phyloP scores from a whole-genome alignment of 1,284 basidiomycete species.

The Boletellus deceptivus region DNA sequence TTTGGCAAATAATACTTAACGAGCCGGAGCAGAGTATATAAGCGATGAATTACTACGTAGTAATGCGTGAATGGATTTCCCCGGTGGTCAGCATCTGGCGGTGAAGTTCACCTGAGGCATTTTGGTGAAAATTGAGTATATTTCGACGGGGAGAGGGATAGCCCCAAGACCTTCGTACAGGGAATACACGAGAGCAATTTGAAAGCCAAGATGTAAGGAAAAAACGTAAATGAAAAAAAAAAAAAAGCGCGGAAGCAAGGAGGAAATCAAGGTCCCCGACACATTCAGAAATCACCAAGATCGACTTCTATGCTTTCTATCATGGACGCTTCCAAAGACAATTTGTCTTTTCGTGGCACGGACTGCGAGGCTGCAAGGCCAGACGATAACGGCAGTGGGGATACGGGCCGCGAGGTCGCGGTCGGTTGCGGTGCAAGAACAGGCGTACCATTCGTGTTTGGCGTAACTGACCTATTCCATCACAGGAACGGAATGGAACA shows the following conservation, averaged over 20 bases:
- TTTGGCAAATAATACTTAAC: background rate
- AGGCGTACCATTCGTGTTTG: slow-evolving; percentile 36
- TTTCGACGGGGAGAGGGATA: slow-evolving; percentile 7
- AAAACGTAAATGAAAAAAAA: background rate
- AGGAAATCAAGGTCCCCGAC: slow-evolving; percentile 1
- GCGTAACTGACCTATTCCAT: slow-evolving; percentile 49
- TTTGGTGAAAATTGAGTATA: slow-evolving; percentile 4
- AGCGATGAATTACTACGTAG: background rate
- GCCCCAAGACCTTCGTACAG: slow-evolving; percentile 2
- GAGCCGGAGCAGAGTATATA: slow-evolving; percentile 2
- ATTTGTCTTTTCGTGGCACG: slow-evolving; percentile 37
- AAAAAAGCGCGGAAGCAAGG: background rate
- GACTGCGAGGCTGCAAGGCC: slow-evolving; percentile 19
- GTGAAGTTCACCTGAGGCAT: too few relatives aligned
- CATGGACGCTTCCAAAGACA: slow-evolving; percentile 54
- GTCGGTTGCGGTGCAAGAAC: slow-evolving; percentile 24
- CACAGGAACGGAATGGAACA: slow-evolving; percentile 6
- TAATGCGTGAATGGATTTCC: slow-evolving; percentile 5
- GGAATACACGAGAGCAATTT: slow-evolving; percentile 9
- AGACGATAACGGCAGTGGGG: slow-evolving; percentile 40
- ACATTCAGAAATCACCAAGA: slow-evolving; percentile 66
- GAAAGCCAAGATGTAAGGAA: background rate
- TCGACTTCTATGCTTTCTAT: slow-evolving; percentile 72
- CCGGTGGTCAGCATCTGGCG: too few relatives aligned
- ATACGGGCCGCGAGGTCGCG: slow-evolving; percentile 36